Percentiles rank a stretch among this genome's conserved stretches.
These are phyloP conservation scores for Neonectria hederae DNA, from an alignment of 2,329 filamentous ascomycete genomes.

Conservation along the genomic window DNA sequence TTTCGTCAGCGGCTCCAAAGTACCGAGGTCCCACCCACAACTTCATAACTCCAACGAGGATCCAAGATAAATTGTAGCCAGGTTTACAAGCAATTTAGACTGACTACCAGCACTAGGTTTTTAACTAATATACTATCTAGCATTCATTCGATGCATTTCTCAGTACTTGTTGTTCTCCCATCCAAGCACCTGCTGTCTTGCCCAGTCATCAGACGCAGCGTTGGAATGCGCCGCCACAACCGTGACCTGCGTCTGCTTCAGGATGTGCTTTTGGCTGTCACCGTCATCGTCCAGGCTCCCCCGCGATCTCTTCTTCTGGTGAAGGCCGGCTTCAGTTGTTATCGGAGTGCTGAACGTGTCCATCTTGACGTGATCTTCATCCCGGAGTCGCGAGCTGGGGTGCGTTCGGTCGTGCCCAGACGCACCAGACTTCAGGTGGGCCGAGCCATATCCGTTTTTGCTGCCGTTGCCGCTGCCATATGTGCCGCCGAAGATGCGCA, in stretches of 20 bases:
- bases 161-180: slow-evolving; percentile 5
- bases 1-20: background rate
- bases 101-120: background rate
- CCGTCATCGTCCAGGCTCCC: slow-evolving; percentile 32
- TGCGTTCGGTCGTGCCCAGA: background rate
- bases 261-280: slow-evolving; percentile 36
- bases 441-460: slow-evolving; percentile 12
- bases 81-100: background rate
- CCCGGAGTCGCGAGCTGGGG: background rate
- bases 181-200: slow-evolving; percentile 12
- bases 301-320: slow-evolving; percentile 1
- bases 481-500: slow-evolving; percentile 24
- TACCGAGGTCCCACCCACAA: too few relatives aligned
- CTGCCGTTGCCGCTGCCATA: slow-evolving; percentile 10
- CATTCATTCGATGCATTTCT: background rate
- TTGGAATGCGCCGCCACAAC: slow-evolving; percentile 3
- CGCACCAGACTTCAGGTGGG: slow-evolving; percentile 3
- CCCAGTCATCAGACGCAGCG: slow-evolving; percentile 17
- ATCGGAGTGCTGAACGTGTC: slow-evolving; percentile 1
- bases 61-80: background rate
- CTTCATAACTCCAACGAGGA: too few relatives aligned
- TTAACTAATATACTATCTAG: background rate
- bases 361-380: slow-evolving; percentile 11
- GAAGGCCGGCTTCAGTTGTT: slow-evolving; percentile 7
- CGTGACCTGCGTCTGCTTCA: slow-evolving; percentile 34